phyloP scores from a whole-genome alignment of 768 basidiomycete genomes.

The Lactarius hengduanensis region DNA sequence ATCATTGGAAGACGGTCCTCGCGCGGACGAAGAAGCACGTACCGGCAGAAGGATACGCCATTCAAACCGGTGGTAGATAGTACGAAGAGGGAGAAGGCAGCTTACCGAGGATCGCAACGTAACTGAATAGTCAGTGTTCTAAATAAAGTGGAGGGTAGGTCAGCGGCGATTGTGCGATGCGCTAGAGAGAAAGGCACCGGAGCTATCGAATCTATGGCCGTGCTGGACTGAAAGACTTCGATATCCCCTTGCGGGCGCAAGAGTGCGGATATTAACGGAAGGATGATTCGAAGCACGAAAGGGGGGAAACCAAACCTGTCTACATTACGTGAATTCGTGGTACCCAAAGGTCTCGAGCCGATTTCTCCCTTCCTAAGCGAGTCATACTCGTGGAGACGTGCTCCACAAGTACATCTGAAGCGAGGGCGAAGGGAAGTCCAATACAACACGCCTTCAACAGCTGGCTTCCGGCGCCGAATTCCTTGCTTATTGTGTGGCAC shows the following conservation, averaged over 20 bases:
- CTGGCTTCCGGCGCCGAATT: slow-evolving; percentile 15
- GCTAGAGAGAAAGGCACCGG: slow-evolving; percentile 4
- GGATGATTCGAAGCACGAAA: slow-evolving; percentile 1
- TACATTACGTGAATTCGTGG: slow-evolving; percentile 19
- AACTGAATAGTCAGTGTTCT: background rate
- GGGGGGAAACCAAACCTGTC: background rate
- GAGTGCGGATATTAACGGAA: slow-evolving; percentile 13
- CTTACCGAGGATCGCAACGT: background rate
- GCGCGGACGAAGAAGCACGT: background rate
- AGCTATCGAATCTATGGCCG: background rate
- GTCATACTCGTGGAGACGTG: slow-evolving; percentile 9
- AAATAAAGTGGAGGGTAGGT: slow-evolving; percentile 1
- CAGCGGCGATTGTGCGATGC: slow-evolving; percentile 6
- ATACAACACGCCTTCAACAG: slow-evolving; percentile 10
- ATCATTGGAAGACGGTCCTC: background rate
- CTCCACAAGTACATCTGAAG: background rate
- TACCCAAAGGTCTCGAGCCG: slow-evolving; percentile 7
- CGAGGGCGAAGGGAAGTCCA: background rate
- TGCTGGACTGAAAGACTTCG: background rate
- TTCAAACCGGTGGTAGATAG: background rate
- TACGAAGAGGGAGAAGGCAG: background rate
- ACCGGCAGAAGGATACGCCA: background rate
- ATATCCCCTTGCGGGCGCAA: slow-evolving; percentile 13
- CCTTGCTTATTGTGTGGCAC: background rate
- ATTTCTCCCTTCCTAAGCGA: background rate